These are phyloP conservation scores for Lactarius hengduanensis DNA, from an alignment of 768 basidiomycete genomes.

Conservation along the genomic window DNA sequence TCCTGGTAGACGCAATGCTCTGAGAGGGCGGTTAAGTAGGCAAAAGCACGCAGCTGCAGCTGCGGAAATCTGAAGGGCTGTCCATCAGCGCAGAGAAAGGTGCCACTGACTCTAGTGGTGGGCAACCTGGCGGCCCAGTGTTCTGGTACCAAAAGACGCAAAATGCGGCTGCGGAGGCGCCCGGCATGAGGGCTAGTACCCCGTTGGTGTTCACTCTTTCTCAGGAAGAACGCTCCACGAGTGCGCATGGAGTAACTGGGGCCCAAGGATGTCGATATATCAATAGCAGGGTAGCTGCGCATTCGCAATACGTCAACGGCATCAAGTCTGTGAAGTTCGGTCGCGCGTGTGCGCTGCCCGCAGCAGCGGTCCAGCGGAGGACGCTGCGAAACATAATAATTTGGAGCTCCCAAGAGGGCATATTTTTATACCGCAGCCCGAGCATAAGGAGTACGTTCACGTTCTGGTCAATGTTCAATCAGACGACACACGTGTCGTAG, in stretches of 20 bases:
- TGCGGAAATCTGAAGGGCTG: background rate
- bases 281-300: background rate
- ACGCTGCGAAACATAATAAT: background rate
- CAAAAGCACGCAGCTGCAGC: background rate
- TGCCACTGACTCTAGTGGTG: background rate
- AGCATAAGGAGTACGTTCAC: background rate
- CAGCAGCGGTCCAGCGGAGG: background rate
- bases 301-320: background rate
- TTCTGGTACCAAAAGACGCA: background rate
- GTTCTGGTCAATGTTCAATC: background rate
- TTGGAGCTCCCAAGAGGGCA: background rate
- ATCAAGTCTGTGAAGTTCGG: background rate
- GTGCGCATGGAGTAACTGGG: background rate
- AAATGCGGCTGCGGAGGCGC: background rate
- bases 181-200: background rate
- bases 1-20: background rate
- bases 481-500: background rate
- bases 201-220: background rate
- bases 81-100: background rate
- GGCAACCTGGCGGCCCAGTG: background rate
- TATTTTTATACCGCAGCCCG: background rate
- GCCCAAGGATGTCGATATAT: background rate
- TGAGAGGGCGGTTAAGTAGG: background rate
- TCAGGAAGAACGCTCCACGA: background rate
- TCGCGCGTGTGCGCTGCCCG: background rate